A percentile compares a stretch with the other conserved stretches of the same genome.
Conservation (phyloP, 1,284 basidiomycete genomes). For the Austropuccinia psidii region DNA sequence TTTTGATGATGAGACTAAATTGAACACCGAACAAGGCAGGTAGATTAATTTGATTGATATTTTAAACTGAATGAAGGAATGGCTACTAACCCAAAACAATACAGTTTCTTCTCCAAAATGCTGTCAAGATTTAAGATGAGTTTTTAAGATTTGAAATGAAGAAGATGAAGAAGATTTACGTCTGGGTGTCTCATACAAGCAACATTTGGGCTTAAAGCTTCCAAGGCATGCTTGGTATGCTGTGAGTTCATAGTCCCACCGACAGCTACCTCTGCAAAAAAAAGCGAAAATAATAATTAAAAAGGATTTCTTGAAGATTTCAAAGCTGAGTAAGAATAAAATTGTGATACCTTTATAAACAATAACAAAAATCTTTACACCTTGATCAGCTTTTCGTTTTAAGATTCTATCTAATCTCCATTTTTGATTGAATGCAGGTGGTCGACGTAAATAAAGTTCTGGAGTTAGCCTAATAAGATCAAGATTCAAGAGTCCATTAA, state of each 20-base stretch:
- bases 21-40: conserved; percentile 21
- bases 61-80: not conserved
- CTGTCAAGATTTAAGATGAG: not conserved
- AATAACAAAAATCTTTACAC: conserved; percentile 77
- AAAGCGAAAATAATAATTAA: not conserved
- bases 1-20: conserved; percentile 81
- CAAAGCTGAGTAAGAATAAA: conserved; percentile 65
- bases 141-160: not conserved
- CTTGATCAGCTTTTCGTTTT: conserved; percentile 75
- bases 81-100: conserved; percentile 47
- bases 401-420: conserved; percentile 78
- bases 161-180: not conserved
- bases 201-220: conserved; percentile 76
- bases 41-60: not conserved
- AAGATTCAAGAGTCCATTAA: conserved; percentile 10
- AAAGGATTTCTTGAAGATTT: conserved; percentile 31
- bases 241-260: conserved; percentile 79
- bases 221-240: conserved; percentile 59
- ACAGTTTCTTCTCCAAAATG: conserved; percentile 67
- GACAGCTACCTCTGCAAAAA: conserved; percentile 60
- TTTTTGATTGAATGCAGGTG: conserved; percentile 69
- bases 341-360: conserved; percentile 49
- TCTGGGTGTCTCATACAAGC: conserved; percentile 57
- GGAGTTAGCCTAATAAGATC: conserved; percentile 64
- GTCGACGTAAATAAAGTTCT: conserved; percentile 81